Evolutionary conservation across 2,329 filamentous ascomycete genomes (phyloP), one percentile per base, ranked within the genome.

Genomic region (Ciborinia camelliae): DNA sequence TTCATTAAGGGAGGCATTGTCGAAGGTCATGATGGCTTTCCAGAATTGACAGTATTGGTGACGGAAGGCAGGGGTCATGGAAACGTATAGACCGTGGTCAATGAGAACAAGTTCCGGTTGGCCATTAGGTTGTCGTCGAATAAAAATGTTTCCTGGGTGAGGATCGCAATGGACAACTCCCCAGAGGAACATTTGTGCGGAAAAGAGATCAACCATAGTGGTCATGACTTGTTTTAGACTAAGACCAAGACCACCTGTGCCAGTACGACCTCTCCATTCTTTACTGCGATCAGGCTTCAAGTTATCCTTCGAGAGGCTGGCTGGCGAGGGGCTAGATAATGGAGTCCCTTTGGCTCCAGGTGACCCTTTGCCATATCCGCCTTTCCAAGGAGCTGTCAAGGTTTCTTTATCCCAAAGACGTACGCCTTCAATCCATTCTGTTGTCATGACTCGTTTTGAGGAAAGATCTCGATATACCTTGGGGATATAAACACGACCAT

Each of bases 141-240:
- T 89, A 79, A 99, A 97, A 76, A 98, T 95, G 78, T 99, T 99
- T 35, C 94, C 94, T 1, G 95, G 95, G 74, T 99, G 95, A 12
- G 95, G 95, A 76, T 99, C 95, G 78, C 94, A 97, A 79, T 99
- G 94, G 0, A 98, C 91, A 51, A 91, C 85, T 15, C 95, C 95
- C 91, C 92, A 98, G 69, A 96, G 89, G 81, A 97, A 99, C 84
- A 98, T 98, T 75, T 98, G 94, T 2, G 92, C 93, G n/a, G 89
- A 91, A 80, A 98, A 99, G 41, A 98, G 84, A 75, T 97, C 94
- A 58, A 97, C 86, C 87, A 98, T 97, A 39, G 92, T 97, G 7
- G 89, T 90, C 95, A 98, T 98, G 66, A 97, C 92, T 66, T 94
- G 89, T 73, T 90, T 90, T 37, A 92, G 81, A 9, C 86, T 87